These are phyloP conservation scores for Rhodotorula mucilaginosa DNA, from an alignment of 1,284 basidiomycete species.

Conservation along the genomic window DNA sequence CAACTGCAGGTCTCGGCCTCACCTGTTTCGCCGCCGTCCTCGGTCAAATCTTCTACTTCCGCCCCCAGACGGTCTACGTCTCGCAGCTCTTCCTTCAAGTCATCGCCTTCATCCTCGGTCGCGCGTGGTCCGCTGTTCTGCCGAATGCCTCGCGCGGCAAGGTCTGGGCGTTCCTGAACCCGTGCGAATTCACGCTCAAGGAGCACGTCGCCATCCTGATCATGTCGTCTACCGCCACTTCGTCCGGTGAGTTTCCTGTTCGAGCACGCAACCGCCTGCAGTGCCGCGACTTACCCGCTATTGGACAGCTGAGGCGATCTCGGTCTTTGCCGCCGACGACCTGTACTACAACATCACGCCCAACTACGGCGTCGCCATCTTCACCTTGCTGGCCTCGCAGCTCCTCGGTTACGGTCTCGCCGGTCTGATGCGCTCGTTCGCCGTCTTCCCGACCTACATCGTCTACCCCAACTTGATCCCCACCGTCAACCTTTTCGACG, in stretches of 20 bases:
- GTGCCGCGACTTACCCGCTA: too few relatives aligned
- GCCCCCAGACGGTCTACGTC: conserved; percentile 41
- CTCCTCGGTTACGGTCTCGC: conserved; percentile 35
- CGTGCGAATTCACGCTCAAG: conserved; percentile 41
- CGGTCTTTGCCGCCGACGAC: conserved; percentile 64
- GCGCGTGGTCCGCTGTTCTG: conserved; percentile 26
- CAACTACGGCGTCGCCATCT: conserved; percentile 51
- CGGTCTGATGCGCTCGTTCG: conserved; percentile 36
- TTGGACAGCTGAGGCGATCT: conserved; percentile 59
- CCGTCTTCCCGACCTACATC: conserved; percentile 40
- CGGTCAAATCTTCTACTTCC: conserved; percentile 40
- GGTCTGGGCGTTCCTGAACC: conserved; percentile 42
- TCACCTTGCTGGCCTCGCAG: conserved; percentile 31
- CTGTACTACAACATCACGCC: conserved; percentile 60
- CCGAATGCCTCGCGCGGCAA: conserved; percentile 32
- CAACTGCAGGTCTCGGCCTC: conserved; percentile 22
- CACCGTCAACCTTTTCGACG: conserved; percentile 60
- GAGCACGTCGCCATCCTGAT: conserved; percentile 48
- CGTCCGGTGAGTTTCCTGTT: conserved; percentile 46
- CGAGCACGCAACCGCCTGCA: too few relatives aligned
- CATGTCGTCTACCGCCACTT: conserved; percentile 65
- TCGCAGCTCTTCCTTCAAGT: conserved; percentile 41
- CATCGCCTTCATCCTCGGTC: conserved; percentile 39
- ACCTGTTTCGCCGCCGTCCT: conserved; percentile 40
- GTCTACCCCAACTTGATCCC: conserved; percentile 46